Conservation (phyloP, 2,329 filamentous ascomycete genomes). For the Dryadomyces quercus-mongolicae region DNA sequence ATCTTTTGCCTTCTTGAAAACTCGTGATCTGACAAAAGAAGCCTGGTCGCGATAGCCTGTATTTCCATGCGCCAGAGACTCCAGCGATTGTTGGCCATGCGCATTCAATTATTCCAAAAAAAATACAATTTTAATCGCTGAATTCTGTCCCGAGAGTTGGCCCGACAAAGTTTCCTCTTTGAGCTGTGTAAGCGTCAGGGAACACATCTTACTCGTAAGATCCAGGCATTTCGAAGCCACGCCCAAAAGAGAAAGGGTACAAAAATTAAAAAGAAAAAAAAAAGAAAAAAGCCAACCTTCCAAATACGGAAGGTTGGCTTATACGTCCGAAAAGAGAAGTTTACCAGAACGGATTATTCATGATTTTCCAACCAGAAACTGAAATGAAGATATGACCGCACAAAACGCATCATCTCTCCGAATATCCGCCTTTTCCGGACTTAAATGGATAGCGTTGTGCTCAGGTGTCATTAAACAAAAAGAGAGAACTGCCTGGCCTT, state of each 20-base stretch:
- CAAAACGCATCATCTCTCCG: too few relatives aligned
- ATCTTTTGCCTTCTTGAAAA: background rate
- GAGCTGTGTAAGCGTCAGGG: background rate
- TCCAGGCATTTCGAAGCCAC: background rate
- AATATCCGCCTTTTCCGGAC: too few relatives aligned
- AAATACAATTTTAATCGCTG: too few relatives aligned
- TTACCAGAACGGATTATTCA: background rate
- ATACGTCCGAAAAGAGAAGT: conserved; percentile 7
- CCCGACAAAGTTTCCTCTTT: background rate
- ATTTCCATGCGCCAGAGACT: too few relatives aligned
- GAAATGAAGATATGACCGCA: too few relatives aligned
- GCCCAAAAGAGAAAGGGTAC: background rate
- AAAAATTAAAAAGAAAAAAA: background rate
- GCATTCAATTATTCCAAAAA: too few relatives aligned
- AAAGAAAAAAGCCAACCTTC: conserved; percentile 2
- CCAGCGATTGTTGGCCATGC: too few relatives aligned
- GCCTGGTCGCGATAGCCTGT: too few relatives aligned
- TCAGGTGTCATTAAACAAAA: conserved; percentile 1
- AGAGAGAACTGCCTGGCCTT: background rate
- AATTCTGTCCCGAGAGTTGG: background rate
- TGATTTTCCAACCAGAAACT: background rate
- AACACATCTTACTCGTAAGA: background rate
- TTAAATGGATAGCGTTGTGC: too few relatives aligned
- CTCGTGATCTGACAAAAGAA: too few relatives aligned
- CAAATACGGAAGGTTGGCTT: conserved; percentile 8